Conservation (phyloP, 495 filamentous ascomycete genomes). For the Baudoinia panamericana region DNA sequence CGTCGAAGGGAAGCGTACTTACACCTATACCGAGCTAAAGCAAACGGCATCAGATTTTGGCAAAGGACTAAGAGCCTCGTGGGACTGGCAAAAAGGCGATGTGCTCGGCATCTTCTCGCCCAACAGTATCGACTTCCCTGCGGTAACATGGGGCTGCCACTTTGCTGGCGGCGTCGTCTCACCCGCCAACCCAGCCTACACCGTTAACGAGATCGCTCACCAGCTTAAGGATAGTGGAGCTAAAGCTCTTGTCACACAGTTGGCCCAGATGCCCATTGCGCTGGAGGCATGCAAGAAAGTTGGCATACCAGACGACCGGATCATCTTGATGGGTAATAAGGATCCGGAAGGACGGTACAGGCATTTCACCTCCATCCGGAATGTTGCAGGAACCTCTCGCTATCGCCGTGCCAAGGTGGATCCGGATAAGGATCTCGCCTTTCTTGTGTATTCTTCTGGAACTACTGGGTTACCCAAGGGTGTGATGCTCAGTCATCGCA, state of each 20-base stretch:
- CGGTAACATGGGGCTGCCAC: conserved; percentile 59
- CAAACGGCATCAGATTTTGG: conserved; percentile 60
- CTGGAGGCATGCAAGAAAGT: conserved; percentile 50
- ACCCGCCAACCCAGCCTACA: conserved; percentile 81
- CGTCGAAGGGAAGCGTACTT: conserved; percentile 56
- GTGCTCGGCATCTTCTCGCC: conserved; percentile 30
- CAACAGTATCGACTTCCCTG: conserved; percentile 29
- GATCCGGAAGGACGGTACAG: conserved; percentile 47
- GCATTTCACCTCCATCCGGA: conserved; percentile 64
- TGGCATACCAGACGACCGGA: conserved; percentile 50
- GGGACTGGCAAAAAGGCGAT: conserved; percentile 66
- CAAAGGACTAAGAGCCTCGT: conserved; percentile 56
- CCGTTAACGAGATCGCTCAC: conserved; percentile 72
- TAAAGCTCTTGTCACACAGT: conserved; percentile 62
- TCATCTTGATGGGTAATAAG: conserved; percentile 63
- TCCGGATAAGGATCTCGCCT: conserved; percentile 47
- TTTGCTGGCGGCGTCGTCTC: conserved; percentile 79
- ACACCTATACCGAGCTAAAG: conserved; percentile 57
- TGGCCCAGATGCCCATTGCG: conserved; percentile 46
- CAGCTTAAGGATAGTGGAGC: conserved; percentile 73
- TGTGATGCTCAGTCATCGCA: conserved; percentile 32
- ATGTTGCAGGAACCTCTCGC: conserved; percentile 38
- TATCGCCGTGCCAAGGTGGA: conserved; percentile 39
- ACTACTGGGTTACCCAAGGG: conserved; percentile 34
- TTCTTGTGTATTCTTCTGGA: conserved; percentile 46